phyloP scores from a whole-genome alignment of 2,329 filamentous ascomycete genomes.

The Fusarium aywerte region DNA sequence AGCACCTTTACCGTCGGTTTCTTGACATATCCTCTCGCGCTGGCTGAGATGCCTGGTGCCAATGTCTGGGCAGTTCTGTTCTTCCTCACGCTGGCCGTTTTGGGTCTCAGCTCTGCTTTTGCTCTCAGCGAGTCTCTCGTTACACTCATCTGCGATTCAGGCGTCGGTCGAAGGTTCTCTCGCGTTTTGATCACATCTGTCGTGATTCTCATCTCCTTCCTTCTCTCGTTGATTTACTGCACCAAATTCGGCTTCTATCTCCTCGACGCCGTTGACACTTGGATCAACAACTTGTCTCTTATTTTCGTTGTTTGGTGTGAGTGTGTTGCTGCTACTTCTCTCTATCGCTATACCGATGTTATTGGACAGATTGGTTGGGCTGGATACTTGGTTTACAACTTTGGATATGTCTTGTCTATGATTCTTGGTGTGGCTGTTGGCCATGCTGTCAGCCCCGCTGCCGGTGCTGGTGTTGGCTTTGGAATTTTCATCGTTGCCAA shows the following conservation, averaged over 20 bases:
- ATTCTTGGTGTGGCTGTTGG: not conserved
- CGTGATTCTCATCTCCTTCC: not conserved
- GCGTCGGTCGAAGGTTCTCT: not conserved
- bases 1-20: not conserved
- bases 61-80: not conserved
- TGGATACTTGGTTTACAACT: not conserved
- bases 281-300: not conserved
- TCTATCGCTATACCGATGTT: not conserved
- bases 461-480: not conserved
- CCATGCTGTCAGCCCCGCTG: not conserved
- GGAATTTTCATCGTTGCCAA: not conserved
- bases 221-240: not conserved
- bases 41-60: not conserved
- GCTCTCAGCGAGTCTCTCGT: not conserved
- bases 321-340: not conserved
- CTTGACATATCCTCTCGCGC: not conserved
- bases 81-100: not conserved
- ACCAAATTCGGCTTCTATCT: conserved; percentile 4
- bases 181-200: not conserved
- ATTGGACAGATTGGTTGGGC: not conserved
- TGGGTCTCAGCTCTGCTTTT: conserved; percentile 1
- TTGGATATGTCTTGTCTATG: not conserved
- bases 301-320: conserved; percentile 1
- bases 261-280: not conserved
- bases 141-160: not conserved